Evolutionary conservation across 73 alveolate species (phyloP).

Genomic region (Durusdinium trenchii): DNA sequence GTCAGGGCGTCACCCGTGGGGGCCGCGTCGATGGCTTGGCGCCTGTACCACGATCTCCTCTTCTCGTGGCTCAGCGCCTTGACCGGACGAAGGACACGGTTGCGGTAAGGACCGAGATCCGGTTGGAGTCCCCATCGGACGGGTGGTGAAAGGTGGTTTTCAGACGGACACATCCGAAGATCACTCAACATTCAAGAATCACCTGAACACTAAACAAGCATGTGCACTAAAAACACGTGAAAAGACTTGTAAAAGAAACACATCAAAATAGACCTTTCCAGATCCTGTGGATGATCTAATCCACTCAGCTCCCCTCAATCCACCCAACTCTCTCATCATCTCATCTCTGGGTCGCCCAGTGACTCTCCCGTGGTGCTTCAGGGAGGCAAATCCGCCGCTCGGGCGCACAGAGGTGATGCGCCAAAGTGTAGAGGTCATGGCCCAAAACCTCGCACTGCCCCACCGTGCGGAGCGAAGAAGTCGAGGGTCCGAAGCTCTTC

Average conservation of each 20-base stretch:
- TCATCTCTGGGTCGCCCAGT: neutral
- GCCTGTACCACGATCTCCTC: slow-evolving; percentile 49
- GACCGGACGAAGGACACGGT: neutral
- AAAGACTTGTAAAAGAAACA: no score
- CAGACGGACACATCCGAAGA: no score
- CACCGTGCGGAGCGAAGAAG: no score
- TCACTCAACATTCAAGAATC: no score
- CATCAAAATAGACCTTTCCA: neutral
- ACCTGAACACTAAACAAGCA: no score
- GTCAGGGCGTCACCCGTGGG: no score
- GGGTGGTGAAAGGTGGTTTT: no score
- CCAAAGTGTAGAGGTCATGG: slow-evolving; percentile 51
- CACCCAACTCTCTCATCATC: neutral
- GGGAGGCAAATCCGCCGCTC: slow-evolving; percentile 24
- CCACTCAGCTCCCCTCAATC: neutral
- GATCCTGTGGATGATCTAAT: neutral
- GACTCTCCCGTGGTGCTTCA: slow-evolving; percentile 74
- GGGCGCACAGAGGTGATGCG: slow-evolving; percentile 45
- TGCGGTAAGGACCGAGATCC: neutral
- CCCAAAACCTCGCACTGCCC: slow-evolving; percentile 61
- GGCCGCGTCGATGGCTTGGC: neutral
- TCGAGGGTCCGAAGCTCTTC: no score
- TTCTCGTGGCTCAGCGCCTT: slow-evolving; percentile 75
- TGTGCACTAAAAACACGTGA: no score
- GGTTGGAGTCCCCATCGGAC: no score